Percentiles rank a stretch among this genome's conserved stretches.
These are phyloP conservation scores for Aspergillus calidoustus DNA, from an alignment of 2,329 filamentous ascomycete species.

Conservation along the genomic window DNA sequence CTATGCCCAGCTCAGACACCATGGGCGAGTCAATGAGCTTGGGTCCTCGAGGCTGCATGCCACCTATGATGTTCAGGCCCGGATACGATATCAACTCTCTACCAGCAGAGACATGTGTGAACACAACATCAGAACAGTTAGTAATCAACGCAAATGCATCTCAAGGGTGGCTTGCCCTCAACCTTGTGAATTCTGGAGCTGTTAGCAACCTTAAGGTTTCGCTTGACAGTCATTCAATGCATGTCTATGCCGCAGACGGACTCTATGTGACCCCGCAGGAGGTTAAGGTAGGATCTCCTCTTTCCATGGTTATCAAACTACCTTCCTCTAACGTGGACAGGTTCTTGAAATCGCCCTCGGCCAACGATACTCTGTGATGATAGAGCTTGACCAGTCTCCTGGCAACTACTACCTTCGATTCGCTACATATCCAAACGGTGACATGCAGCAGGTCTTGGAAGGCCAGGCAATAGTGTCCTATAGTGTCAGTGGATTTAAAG, in stretches of 20 bases:
- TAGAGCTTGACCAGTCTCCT: slow-evolving; percentile 1
- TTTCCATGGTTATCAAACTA: background rate
- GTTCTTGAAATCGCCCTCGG: slow-evolving; percentile 3
- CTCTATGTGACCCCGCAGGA: slow-evolving; percentile 1
- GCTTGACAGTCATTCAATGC: background rate
- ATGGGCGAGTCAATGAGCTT: background rate
- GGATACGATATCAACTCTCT: slow-evolving; percentile 1
- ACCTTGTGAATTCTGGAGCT: slow-evolving; percentile 3
- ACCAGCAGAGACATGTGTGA: slow-evolving; percentile 5
- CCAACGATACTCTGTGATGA: slow-evolving; percentile 2
- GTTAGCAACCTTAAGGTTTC: slow-evolving; percentile 5
- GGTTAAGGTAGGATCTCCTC: slow-evolving; percentile 1
- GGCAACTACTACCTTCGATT: slow-evolving; percentile 8
- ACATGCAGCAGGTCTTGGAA: slow-evolving; percentile 3
- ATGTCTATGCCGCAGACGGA: slow-evolving; percentile 3
- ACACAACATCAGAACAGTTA: background rate
- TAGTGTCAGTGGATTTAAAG: slow-evolving; percentile 1
- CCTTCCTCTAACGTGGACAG: background rate
- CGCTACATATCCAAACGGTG: slow-evolving; percentile 1
- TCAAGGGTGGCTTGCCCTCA: slow-evolving; percentile 5
- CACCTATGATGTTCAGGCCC: background rate
- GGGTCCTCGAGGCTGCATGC: slow-evolving; percentile 1
- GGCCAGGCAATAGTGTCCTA: slow-evolving; percentile 1
- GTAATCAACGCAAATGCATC: background rate
- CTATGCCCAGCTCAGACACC: background rate